Base-by-base conservation (phyloP, 2,329 filamentous ascomycete genomes). In the Metarhizium anisopliae region DNA sequence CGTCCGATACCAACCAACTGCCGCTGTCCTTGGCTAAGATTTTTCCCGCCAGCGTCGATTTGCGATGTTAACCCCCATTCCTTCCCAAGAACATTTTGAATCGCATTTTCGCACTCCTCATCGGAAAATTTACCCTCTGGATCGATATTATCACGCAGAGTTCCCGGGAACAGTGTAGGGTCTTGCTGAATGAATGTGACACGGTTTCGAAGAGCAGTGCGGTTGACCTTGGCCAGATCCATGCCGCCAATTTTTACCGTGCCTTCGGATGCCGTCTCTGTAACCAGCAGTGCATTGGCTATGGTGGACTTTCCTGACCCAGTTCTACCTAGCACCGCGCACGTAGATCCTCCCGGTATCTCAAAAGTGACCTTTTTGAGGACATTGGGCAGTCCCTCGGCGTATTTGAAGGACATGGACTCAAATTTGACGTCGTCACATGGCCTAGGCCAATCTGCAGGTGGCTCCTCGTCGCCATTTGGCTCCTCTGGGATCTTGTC, bases 261-360 rank as follows among this genome's bases (percentile, higher is more conserved):
- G 1, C 83, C 82, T 1, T 68, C 65, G 2, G 67, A 67, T 0
- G 82, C 79, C 1, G 77, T 73, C 47, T 84, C 73, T 0, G 81
- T 83, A 2, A 77, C 79, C 0, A 84, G 74, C 1, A 86, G 72
- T 2, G 79, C 79, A 35, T 85, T 77, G 2, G 82, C 82, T 2
- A 85, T 73, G 0, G 91, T 96, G 32, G 87, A 92, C 71, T 96
- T 96, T 16, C 91, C 91, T 0, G 89, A 94, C 0, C 89, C 86
- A 0, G 92, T 96, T 40, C 91, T 84, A 1, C 91, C 91, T 1
- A 93, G 85, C 6, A 96, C 82, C 0, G 81, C 80, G 43, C 82
- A 82, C 0, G 79, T 83, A 8, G 80, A 74, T 1, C 81, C 80
- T 3, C 79, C 80, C 0, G 88, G 87, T 53, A 96, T 90, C 2